These are phyloP conservation scores for Sesbania bispinosa DNA, from an alignment of 306 rosid species.

Conservation along the genomic window DNA sequence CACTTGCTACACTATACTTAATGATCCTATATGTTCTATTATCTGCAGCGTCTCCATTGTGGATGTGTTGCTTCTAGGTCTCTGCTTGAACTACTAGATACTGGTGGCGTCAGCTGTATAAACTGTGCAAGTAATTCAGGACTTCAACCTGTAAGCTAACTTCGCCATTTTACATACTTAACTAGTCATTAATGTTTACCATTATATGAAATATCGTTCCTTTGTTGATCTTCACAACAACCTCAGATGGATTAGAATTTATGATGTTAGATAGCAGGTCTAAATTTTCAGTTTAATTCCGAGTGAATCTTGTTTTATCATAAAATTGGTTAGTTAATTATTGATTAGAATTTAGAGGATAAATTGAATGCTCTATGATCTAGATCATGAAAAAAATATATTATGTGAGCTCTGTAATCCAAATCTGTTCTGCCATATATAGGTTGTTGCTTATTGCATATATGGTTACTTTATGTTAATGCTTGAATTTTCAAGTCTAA, in stretches of 20 bases:
- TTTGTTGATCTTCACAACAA: slow-evolving; percentile 11
- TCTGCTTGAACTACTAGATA: slow-evolving; percentile 74
- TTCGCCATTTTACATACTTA: slow-evolving; percentile 12
- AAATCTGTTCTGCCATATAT: not conserved
- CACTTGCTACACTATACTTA: not conserved
- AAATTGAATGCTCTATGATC: slow-evolving; percentile 22
- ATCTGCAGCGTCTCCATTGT: slow-evolving; percentile 82
- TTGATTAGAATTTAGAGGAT: not conserved
- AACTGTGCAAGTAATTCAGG: slow-evolving; percentile 56
- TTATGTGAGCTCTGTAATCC: slow-evolving; percentile 6
- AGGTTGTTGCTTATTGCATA: slow-evolving; percentile 2
- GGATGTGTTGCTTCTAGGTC: slow-evolving; percentile 80
- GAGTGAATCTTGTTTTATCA: slow-evolving; percentile 4
- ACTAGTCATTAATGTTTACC: not conserved
- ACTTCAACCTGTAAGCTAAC: slow-evolving; percentile 51
- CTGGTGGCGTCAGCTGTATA: slow-evolving; percentile 80
- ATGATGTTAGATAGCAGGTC: slow-evolving; percentile 4
- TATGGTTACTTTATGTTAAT: not conserved
- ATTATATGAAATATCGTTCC: not conserved
- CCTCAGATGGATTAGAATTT: not conserved
- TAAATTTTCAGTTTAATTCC: slow-evolving; percentile 3
- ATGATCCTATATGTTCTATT: slow-evolving; percentile 19
- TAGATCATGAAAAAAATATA: not conserved
- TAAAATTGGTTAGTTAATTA: slow-evolving; percentile 6
- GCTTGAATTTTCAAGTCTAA: slow-evolving; percentile 13